Evolutionary conservation across 2,329 filamentous ascomycete species (phyloP).

Genomic region (Cordyceps cateniannulata): DNA sequence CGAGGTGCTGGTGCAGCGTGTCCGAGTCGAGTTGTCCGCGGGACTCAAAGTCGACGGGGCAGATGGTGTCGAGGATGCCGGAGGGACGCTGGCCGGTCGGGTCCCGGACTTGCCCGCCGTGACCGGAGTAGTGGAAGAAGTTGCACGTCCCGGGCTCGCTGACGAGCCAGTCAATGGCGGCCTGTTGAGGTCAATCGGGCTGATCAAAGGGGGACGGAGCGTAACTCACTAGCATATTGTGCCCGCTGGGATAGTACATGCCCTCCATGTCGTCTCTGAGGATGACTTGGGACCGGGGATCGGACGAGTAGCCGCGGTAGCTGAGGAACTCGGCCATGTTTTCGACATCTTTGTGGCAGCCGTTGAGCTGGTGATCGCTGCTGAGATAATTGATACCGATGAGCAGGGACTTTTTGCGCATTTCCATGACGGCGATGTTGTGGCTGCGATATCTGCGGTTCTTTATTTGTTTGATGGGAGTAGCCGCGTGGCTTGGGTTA

Average conservation of each 20-base stretch:
- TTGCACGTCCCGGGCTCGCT: slow-evolving; percentile 51
- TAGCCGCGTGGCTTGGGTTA: slow-evolving; percentile 3
- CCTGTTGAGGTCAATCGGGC: slow-evolving; percentile 18
- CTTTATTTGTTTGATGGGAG: background rate
- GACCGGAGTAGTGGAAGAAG: slow-evolving; percentile 54
- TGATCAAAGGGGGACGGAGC: slow-evolving; percentile 40
- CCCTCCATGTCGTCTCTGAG: slow-evolving; percentile 28
- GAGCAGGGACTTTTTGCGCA: slow-evolving; percentile 40
- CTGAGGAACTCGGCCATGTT: slow-evolving; percentile 51
- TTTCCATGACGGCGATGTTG: slow-evolving; percentile 5
- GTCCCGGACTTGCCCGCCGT: slow-evolving; percentile 50
- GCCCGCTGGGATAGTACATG: slow-evolving; percentile 50
- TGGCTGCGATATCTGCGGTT: background rate
- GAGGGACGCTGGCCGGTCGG: slow-evolving; percentile 50
- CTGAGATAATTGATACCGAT: slow-evolving; percentile 58
- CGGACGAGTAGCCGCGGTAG: slow-evolving; percentile 10
- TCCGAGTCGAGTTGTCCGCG: slow-evolving; percentile 52
- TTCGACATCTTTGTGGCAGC: slow-evolving; percentile 56
- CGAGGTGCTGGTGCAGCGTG: slow-evolving; percentile 57
- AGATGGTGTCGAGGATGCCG: slow-evolving; percentile 52
- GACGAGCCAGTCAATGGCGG: slow-evolving; percentile 52
- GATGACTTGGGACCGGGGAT: slow-evolving; percentile 11
- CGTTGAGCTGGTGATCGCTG: slow-evolving; percentile 48
- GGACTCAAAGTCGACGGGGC: slow-evolving; percentile 48
- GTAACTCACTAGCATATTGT: slow-evolving; percentile 53